Conservation (phyloP, 805 yeast species). For the Barnettozyma sucrosica region DNA sequence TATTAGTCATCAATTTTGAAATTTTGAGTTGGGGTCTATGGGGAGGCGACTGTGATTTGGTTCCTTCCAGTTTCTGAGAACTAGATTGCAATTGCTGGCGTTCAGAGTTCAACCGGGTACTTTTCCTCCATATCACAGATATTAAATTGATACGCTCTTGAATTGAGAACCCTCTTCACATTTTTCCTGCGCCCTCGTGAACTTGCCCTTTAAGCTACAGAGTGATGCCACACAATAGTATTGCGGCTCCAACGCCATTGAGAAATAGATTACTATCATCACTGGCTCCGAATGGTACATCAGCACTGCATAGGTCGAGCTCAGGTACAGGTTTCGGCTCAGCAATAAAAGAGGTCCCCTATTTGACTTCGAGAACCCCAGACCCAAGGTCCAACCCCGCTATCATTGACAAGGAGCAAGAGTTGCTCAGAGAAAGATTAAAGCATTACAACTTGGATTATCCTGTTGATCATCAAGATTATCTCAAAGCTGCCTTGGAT, state of each 20-base stretch:
- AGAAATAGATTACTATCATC: slow-evolving; percentile 14
- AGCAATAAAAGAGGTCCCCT: slow-evolving; percentile 6
- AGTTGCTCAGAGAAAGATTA: slow-evolving; percentile 26
- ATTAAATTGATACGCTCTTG: neutral
- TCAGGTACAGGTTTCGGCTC: slow-evolving; percentile 13
- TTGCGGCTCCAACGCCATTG: slow-evolving; percentile 21
- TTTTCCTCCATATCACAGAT: no score
- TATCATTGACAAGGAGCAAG: slow-evolving; percentile 14
- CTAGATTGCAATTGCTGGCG: neutral
- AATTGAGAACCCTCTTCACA: neutral
- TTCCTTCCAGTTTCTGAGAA: neutral
- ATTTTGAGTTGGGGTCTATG: neutral
- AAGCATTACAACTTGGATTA: slow-evolving; percentile 45
- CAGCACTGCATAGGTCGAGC: slow-evolving; percentile 11
- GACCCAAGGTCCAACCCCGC: slow-evolving; percentile 18
- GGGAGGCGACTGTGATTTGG: neutral
- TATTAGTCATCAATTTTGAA: neutral
- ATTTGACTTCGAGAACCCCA: slow-evolving; percentile 20
- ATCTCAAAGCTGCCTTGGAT: slow-evolving; percentile 26
- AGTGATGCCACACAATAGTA: neutral
- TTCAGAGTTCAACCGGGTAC: no score
- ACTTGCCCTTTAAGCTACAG: no score
- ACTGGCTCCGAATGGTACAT: slow-evolving; percentile 1
- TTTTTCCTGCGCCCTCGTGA: no score
- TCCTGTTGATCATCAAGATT: slow-evolving; percentile 37